A percentile compares a stretch with the other conserved stretches of the same genome.
Conservation (phyloP, 2,329 filamentous ascomycete genomes). For the Massarina eburnea region DNA sequence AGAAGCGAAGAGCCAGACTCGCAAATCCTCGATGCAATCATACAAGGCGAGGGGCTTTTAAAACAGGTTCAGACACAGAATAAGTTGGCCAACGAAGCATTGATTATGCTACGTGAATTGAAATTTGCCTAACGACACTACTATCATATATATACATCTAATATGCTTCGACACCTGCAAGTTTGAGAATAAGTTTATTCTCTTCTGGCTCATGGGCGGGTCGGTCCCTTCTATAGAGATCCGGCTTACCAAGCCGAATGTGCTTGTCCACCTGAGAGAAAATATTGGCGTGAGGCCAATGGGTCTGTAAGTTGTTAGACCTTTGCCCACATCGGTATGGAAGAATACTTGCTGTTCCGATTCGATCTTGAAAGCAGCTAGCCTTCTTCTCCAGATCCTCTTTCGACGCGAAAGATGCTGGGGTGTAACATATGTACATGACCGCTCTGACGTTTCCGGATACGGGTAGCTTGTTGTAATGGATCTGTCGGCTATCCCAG, state of each 20-base stretch:
- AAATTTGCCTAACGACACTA: too few species aligned
- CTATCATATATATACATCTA: too few species aligned
- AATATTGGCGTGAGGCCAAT: conserved; percentile 14
- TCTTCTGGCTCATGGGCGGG: conserved; percentile 9
- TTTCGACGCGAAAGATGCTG: conserved; percentile 14
- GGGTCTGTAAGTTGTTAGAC: conserved; percentile 8
- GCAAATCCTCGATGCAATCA: conserved; percentile 2
- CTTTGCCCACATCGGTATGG: background rate
- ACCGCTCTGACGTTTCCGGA: conserved; percentile 19
- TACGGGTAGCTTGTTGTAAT: conserved; percentile 35
- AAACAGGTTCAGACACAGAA: conserved; percentile 9
- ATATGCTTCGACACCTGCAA: conserved; percentile 10
- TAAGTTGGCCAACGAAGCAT: conserved; percentile 9
- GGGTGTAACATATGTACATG: conserved; percentile 26
- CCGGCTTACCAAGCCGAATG: conserved; percentile 8
- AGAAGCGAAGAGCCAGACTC: background rate
- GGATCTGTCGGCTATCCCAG: conserved; percentile 52
- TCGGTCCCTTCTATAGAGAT: conserved; percentile 7
- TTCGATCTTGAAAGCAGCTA: conserved; percentile 9
- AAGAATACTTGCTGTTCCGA: conserved; percentile 11
- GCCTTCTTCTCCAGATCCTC: conserved; percentile 21
- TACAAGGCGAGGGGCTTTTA: conserved; percentile 6
- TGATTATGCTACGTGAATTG: conserved; percentile 11
- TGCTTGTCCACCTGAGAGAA: conserved; percentile 9
- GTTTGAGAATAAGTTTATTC: conserved; percentile 7